Conservation (phyloP, 768 basidiomycete genomes). For the Porphyrellus cyaneotinctus region DNA sequence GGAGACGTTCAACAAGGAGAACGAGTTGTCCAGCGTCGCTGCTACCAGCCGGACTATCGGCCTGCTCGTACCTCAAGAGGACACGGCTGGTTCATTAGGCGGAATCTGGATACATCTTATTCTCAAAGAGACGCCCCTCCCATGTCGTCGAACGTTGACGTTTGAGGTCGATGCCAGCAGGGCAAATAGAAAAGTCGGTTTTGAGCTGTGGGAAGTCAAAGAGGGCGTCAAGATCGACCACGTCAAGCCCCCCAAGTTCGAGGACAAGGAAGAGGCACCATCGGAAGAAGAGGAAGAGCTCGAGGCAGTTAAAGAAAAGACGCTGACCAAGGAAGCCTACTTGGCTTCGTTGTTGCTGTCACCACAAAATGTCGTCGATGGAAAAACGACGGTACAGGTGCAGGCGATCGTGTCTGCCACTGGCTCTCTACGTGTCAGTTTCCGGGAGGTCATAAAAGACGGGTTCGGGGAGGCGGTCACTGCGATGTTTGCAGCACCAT, state of each 20-base stretch:
- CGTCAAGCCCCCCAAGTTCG: constrained; percentile 43
- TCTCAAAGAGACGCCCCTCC: constrained; percentile 66
- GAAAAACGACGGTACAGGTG: constrained; percentile 50
- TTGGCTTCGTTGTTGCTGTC: constrained; percentile 37
- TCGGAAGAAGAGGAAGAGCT: constrained; percentile 55
- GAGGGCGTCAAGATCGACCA: constrained; percentile 65
- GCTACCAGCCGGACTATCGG: constrained; percentile 65
- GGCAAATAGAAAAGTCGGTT: constrained; percentile 40
- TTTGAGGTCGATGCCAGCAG: constrained; percentile 53
- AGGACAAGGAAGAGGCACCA: constrained; percentile 43
- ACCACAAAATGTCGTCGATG: constrained; percentile 38
- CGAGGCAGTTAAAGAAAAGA: constrained; percentile 62
- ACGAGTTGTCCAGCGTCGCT: constrained; percentile 40
- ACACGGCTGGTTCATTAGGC: constrained; percentile 41
- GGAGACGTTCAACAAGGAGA: constrained; percentile 47
- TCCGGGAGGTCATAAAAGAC: constrained; percentile 36
- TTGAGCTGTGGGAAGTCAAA: constrained; percentile 76
- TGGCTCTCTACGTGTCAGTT: constrained; percentile 36
- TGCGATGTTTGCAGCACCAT: constrained; percentile 24
- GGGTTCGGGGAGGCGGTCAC: constrained; percentile 33
- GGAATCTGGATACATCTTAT: constrained; percentile 67
- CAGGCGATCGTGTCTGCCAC: constrained; percentile 33
- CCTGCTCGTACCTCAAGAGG: constrained; percentile 54
- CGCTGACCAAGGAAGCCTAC: constrained; percentile 49
- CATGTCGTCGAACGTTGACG: constrained; percentile 55